Base-by-base conservation (phyloP, 2,329 filamentous ascomycete genomes). In the Neofusicoccum sp. region DNA sequence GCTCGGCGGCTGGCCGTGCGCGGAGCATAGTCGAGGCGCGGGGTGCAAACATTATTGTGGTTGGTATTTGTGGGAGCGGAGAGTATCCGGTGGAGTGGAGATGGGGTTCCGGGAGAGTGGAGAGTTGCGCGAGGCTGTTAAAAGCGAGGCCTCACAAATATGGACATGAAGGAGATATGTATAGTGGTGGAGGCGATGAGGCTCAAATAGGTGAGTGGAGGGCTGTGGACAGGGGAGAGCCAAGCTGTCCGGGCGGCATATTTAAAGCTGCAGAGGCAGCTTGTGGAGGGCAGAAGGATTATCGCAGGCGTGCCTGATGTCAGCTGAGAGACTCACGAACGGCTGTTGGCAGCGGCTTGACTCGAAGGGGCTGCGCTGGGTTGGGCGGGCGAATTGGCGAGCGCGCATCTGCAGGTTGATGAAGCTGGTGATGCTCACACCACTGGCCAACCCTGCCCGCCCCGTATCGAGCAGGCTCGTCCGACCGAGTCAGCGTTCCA, bases 371-470 rank as follows among this genome's bases (percentile, higher is more conserved):
- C 36, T 37, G 36, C 36, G n/a, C n/a, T n/a, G n/a, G n/a, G n/a
- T n/a, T n/a, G n/a, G n/a, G n/a, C n/a, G n/a, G n/a, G n/a, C n/a
- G n/a, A n/a, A n/a, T 41, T 43, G 50, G 22, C 50, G 48, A 8
- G 12, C 11, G 48, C n/a, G n/a, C n/a, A n/a, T n/a, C n/a, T n/a
- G n/a, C n/a, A n/a, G n/a, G n/a, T n/a, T 31, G 11, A 11, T 45
- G 54, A 58, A 45, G 54, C 54, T 58, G 54, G 39, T 58, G 54
- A 58, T 58, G 54, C 54, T 58, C 54, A 58, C 54, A 58, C 54
- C 54, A 58, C 54, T 33, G 16, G 1, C 28, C 28, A 33, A 29
- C 37, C 37, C 39, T n/a, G n/a, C n/a, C n/a, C n/a, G n/a, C n/a
- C n/a, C n/a, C n/a, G n/a, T 3, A 34, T 39, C 49, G 49, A 54